Evolutionary conservation across 805 yeast species (phyloP).

Genomic region (Naumovozyma dairenensis): DNA sequence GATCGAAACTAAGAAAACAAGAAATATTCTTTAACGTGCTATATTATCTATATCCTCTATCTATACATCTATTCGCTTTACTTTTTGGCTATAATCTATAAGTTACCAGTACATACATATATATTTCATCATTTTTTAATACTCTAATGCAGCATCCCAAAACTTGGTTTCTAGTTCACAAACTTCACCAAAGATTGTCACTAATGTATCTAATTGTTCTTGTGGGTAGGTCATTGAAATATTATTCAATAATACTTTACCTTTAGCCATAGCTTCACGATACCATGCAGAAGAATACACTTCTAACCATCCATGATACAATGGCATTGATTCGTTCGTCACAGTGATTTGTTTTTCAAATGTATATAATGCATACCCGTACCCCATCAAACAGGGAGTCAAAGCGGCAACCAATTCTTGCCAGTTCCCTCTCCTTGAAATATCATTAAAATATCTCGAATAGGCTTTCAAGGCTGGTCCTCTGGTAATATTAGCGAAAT

Average conservation of each 20-base stretch:
- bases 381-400: constrained; percentile 71
- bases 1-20: no score
- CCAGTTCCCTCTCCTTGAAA: constrained; percentile 49
- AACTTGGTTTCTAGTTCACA: constrained; percentile 53
- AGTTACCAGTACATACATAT: no score
- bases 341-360: constrained; percentile 28
- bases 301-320: constrained; percentile 44
- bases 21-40: no score
- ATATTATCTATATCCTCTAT: not conserved
- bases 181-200: constrained; percentile 50
- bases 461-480: constrained; percentile 52
- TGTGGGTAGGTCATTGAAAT: constrained; percentile 33
- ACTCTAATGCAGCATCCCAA: constrained; percentile 46
- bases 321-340: constrained; percentile 15
- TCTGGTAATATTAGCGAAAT: constrained; percentile 39
- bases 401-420: constrained; percentile 56
- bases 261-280: constrained; percentile 40
- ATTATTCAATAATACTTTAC: constrained; percentile 39
- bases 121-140: constrained; percentile 3
- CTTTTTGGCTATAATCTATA: no score
- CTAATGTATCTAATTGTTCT: constrained; percentile 40
- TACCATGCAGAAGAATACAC: constrained; percentile 56
- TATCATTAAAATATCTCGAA: constrained; percentile 46
- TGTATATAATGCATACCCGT: constrained; percentile 43
- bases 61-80: no score